These are phyloP conservation scores for Rhynchosporium secalis DNA, from an alignment of 2,329 filamentous ascomycete genomes.

Conservation along the genomic window DNA sequence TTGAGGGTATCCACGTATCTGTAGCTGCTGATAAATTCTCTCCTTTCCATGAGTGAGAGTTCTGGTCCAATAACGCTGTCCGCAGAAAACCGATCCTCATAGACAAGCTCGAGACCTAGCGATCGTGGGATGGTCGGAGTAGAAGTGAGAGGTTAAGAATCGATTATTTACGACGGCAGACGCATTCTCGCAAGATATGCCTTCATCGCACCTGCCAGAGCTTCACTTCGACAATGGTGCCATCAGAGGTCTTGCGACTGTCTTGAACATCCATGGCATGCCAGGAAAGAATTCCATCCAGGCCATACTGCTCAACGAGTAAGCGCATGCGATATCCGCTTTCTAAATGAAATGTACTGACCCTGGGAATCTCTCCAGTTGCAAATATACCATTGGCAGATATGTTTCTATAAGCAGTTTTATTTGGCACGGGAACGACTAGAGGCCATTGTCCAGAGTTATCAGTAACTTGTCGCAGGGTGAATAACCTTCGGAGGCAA, in stretches of 20 bases:
- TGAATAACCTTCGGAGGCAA: background rate
- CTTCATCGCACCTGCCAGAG: background rate
- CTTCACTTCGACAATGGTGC: constrained; percentile 19
- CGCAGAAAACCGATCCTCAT: constrained; percentile 7
- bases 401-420: background rate
- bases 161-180: background rate
- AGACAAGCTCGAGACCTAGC: constrained; percentile 13
- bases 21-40: background rate
- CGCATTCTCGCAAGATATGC: constrained; percentile 17
- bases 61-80: background rate
- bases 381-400: constrained; percentile 19
- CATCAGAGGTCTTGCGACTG: background rate
- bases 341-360: background rate
- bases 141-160: constrained; percentile 2
- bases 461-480: background rate
- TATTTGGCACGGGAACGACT: constrained; percentile 23
- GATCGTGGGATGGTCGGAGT: background rate
- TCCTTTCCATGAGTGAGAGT: background rate
- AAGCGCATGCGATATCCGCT: background rate
- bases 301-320: constrained; percentile 17
- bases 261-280: background rate
- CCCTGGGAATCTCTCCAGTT: background rate
- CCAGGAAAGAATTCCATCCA: constrained; percentile 20
- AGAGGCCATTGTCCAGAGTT: background rate
- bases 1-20: background rate